A percentile compares a stretch with the other conserved stretches of the same genome.
Conservation (phyloP, 495 filamentous ascomycete genomes). For the Chaetomium tenue region DNA sequence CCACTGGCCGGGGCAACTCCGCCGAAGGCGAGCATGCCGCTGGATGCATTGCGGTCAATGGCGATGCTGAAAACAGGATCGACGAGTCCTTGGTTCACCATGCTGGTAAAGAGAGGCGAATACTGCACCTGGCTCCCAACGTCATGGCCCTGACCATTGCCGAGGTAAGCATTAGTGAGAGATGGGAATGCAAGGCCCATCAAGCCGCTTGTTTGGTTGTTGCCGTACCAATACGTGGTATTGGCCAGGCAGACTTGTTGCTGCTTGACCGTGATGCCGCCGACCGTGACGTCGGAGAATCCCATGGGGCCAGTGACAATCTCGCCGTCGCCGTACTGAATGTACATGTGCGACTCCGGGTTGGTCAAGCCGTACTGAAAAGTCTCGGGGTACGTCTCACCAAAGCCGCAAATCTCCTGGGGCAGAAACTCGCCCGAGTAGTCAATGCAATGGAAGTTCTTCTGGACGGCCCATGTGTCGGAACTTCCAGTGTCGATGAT, state of each 20-base stretch:
- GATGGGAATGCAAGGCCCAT: conserved; percentile 62
- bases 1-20: conserved; percentile 42
- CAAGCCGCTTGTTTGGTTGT: conserved; percentile 53
- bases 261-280: conserved; percentile 50
- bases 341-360: conserved; percentile 53
- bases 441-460: conserved; percentile 34
- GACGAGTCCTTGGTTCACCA: conserved; percentile 53
- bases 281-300: conserved; percentile 55
- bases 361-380: conserved; percentile 33
- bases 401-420: conserved; percentile 35
- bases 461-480: conserved; percentile 54
- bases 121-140: conserved; percentile 44
- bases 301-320: conserved; percentile 57
- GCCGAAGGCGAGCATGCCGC: conserved; percentile 54
- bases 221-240: conserved; percentile 45
- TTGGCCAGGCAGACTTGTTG: conserved; percentile 49
- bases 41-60: conserved; percentile 41
- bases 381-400: conserved; percentile 19
- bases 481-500: conserved; percentile 64
- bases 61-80: conserved; percentile 58
- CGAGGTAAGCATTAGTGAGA: conserved; percentile 48
- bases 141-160: conserved; percentile 31
- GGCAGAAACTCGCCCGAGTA: conserved; percentile 26
- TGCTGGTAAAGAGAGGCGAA: conserved; percentile 57
- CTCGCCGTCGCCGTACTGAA: conserved; percentile 60